Percentiles rank a stretch among this genome's conserved stretches.
Evolutionary conservation across 495 filamentous ascomycete species (phyloP).

Genomic region (Lineolata rhizophorae): DNA sequence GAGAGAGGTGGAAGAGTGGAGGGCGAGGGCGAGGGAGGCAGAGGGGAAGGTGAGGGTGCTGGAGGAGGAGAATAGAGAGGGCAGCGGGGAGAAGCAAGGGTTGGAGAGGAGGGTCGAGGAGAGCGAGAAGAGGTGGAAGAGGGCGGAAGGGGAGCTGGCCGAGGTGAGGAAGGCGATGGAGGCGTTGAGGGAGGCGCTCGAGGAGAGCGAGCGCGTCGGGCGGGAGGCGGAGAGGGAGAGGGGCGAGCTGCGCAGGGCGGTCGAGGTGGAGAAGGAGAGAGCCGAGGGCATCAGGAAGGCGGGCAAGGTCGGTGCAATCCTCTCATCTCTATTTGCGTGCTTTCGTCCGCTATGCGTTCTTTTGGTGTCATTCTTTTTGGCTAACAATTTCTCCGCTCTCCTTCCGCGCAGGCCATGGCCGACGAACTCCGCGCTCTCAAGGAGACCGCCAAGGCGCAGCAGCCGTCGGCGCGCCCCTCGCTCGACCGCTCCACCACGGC

Average conservation of each 20-base stretch:
- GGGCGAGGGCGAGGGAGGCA: constrained; percentile 51
- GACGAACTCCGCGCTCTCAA: constrained; percentile 23
- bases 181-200: constrained; percentile 55
- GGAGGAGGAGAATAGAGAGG: too few relatives aligned
- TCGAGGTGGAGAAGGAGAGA: constrained; percentile 54
- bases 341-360: too few relatives aligned
- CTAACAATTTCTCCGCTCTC: constrained; percentile 2
- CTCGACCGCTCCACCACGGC: constrained; percentile 12
- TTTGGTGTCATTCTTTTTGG: constrained; percentile 2
- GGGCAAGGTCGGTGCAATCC: constrained; percentile 34
- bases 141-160: constrained; percentile 42
- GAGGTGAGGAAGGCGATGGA: constrained; percentile 61
- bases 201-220: constrained; percentile 69
- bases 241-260: constrained; percentile 42
- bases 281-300: constrained; percentile 67
- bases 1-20: constrained; percentile 73
- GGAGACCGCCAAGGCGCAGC: constrained; percentile 19
- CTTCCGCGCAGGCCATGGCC: constrained; percentile 18
- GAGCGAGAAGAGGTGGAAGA: too few relatives aligned
- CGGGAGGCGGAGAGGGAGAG: constrained; percentile 65
- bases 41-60: constrained; percentile 54
- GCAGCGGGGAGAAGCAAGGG: constrained; percentile 55
- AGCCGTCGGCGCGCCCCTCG: constrained; percentile 38
- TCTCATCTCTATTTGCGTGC: too few relatives aligned
- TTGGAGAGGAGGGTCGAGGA: constrained; percentile 44